A percentile compares a stretch with the other conserved stretches of the same genome.
These are phyloP conservation scores for Neckera pumila DNA, from an alignment of 225 moss, liverwort and hornwort genomes.

Conservation along the genomic window DNA sequence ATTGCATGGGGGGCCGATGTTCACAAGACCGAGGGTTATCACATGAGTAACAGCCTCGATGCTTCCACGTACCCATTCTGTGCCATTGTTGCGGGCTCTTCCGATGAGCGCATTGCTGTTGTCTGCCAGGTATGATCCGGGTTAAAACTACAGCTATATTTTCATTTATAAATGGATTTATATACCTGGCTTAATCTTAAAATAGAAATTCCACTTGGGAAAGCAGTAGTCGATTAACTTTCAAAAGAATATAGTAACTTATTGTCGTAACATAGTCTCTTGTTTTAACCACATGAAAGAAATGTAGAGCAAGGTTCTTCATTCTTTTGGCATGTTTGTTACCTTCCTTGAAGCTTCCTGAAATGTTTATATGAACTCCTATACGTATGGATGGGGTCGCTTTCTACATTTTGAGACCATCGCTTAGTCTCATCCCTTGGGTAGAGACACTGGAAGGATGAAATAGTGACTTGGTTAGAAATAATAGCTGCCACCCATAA, in stretches of 20 bases:
- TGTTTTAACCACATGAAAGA: not conserved
- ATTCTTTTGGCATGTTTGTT: not conserved
- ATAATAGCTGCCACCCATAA: not conserved
- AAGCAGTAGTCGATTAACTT: not conserved
- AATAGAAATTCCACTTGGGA: not conserved
- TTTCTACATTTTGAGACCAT: not conserved
- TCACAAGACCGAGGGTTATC: slow-evolving; percentile 77
- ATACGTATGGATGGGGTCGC: not conserved
- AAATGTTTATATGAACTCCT: not conserved
- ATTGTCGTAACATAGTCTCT: not conserved
- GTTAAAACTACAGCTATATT: not conserved
- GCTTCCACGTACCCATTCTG: slow-evolving; percentile 96
- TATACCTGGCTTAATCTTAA: not conserved
- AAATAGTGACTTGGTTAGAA: not conserved
- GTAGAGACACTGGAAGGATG: not conserved
- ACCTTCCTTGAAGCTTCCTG: not conserved
- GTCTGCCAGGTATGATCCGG: slow-evolving; percentile 51
- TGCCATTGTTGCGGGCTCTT: slow-evolving; percentile 66
- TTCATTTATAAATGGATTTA: not conserved
- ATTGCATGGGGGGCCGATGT: slow-evolving; percentile 91
- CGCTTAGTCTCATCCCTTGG: not conserved
- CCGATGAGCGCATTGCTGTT: slow-evolving; percentile 71
- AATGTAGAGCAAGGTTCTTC: not conserved
- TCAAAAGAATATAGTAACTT: not conserved
- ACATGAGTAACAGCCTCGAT: slow-evolving; percentile 85